phyloP scores from a whole-genome alignment of 257 asterid genomes.

The Ocimum tenuiflorum region DNA sequence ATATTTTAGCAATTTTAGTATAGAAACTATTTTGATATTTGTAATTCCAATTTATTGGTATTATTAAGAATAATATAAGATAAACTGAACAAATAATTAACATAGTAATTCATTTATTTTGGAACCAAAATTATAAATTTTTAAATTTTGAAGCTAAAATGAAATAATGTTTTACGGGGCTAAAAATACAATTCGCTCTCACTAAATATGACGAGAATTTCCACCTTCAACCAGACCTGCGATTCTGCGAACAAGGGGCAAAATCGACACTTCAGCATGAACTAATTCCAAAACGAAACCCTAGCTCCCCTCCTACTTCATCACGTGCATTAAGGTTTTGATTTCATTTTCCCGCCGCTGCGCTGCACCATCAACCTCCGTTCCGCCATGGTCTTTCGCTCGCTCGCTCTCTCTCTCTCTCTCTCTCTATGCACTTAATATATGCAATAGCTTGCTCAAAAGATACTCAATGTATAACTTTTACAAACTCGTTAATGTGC shows the following conservation, averaged over 20 bases:
- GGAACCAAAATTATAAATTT: too few relatives aligned
- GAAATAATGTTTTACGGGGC: too few relatives aligned
- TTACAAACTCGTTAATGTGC: neutral
- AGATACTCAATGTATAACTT: neutral
- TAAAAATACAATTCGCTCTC: too few relatives aligned
- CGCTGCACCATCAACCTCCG: constrained; percentile 15
- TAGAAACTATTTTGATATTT: too few relatives aligned
- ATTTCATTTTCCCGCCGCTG: constrained; percentile 16
- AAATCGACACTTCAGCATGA: neutral
- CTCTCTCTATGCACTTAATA: neutral
- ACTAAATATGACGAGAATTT: too few relatives aligned
- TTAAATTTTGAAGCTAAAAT: too few relatives aligned
- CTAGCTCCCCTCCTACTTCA: constrained; percentile 7
- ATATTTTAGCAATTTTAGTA: too few relatives aligned
- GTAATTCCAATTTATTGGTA: too few relatives aligned
- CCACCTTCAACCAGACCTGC: too few relatives aligned
- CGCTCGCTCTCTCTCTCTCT: neutral
- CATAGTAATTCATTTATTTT: too few relatives aligned
- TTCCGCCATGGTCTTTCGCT: constrained; percentile 18
- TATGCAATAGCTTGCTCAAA: neutral
- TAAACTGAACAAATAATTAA: too few relatives aligned
- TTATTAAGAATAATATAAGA: too few relatives aligned
- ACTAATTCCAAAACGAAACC: neutral
- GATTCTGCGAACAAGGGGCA: neutral
- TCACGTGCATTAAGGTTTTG: neutral